Evolutionary conservation across 2,329 filamentous ascomycete species (phyloP).

Genomic region (Penicillium polonicum): DNA sequence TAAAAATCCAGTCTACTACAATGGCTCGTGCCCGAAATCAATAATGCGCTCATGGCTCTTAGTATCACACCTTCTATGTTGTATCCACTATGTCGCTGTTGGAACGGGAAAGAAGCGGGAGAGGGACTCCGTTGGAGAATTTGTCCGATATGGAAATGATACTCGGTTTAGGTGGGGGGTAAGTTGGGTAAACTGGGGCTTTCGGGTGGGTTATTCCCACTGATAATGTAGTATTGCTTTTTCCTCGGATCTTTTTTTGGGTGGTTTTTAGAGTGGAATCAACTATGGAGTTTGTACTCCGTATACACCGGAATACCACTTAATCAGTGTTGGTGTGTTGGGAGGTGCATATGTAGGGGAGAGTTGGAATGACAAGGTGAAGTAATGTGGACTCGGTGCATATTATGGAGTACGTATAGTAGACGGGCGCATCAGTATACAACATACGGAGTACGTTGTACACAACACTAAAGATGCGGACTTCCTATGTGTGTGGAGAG

Average conservation of each 20-base stretch:
- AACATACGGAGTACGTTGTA: neutral
- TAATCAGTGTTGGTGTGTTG: neutral
- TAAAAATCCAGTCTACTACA: neutral
- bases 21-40: constrained; percentile 6
- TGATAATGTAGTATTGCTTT: neutral
- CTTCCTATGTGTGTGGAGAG: neutral
- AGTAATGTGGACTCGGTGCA: neutral
- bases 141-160: constrained; percentile 11
- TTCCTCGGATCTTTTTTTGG: neutral
- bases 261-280: neutral
- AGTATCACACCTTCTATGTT: neutral
- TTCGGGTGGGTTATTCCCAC: neutral
- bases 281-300: neutral
- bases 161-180: constrained; percentile 1
- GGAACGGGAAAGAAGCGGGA: constrained; percentile 3
- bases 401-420: neutral
- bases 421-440: too few species aligned
- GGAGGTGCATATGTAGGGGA: neutral
- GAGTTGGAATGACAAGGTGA: neutral
- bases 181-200: neutral
- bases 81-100: neutral
- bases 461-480: neutral
- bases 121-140: constrained; percentile 2
- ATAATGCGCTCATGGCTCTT: neutral
- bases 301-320: neutral